These are phyloP conservation scores for Leccinellum albellum DNA, from an alignment of 768 basidiomycete species.

Conservation along the genomic window DNA sequence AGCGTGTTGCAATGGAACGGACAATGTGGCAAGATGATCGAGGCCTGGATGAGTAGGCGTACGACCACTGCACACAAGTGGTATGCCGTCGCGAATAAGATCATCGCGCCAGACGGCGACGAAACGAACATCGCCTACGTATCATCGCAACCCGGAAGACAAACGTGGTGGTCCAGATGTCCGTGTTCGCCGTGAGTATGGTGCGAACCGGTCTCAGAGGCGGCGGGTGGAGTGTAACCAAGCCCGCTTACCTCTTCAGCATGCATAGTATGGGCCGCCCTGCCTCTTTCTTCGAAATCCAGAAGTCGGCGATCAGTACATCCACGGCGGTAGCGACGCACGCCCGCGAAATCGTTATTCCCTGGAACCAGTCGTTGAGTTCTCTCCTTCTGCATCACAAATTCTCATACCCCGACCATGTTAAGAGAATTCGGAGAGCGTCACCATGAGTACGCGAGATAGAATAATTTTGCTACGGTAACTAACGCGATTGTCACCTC, in stretches of 20 bases:
- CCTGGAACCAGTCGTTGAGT: neutral
- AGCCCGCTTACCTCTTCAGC: neutral
- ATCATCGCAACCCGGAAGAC: slow-evolving; percentile 35
- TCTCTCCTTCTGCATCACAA: neutral
- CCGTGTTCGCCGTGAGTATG: slow-evolving; percentile 2
- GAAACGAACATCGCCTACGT: neutral
- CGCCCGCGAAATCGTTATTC: neutral
- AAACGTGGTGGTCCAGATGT: slow-evolving; percentile 51
- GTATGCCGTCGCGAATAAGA: neutral
- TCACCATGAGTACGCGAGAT: neutral
- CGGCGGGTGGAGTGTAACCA: neutral
- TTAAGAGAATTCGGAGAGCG: neutral
- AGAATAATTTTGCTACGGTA: neutral
- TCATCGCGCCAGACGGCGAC: too few species aligned
- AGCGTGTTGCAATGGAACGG: neutral
- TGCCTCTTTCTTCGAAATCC: too few species aligned
- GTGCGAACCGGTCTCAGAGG: neutral
- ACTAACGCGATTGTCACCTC: neutral
- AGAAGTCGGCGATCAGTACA: neutral
- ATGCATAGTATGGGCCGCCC: too few species aligned
- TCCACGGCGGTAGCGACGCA: neutral
- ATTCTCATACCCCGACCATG: neutral
- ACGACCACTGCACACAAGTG: too few species aligned
- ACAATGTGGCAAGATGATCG: too few species aligned
- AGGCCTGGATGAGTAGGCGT: too few species aligned